Conservation (phyloP, 2,329 filamentous ascomycete species). For the Cryphonectria parasitica region DNA sequence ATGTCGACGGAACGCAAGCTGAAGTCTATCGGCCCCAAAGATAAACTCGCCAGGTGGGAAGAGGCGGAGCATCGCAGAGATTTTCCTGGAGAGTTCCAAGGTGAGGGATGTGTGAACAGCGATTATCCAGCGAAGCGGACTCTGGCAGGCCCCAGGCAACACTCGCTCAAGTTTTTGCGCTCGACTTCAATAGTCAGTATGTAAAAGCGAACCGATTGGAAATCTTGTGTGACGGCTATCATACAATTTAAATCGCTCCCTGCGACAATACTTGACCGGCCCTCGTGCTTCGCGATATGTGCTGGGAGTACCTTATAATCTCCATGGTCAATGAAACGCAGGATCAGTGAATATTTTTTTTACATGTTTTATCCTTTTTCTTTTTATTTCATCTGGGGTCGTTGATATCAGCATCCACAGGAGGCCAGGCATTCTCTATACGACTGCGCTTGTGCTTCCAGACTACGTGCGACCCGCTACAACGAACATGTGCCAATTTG, state of each 20-base stretch:
- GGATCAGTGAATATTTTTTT: background rate
- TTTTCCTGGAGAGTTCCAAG: background rate
- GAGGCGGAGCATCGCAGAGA: background rate
- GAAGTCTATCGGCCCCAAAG: background rate
- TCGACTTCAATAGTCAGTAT: background rate
- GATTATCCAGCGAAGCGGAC: background rate
- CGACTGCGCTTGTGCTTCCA: too few relatives aligned
- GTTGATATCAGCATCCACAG: background rate
- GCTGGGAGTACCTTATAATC: background rate
- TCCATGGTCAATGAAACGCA: background rate
- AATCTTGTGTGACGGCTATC: background rate
- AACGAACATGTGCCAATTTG: too few relatives aligned
- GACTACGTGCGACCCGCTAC: too few relatives aligned
- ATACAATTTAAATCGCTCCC: background rate
- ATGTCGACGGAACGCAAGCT: background rate
- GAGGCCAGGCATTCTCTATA: background rate
- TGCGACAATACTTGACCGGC: background rate
- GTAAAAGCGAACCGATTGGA: background rate
- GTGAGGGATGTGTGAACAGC: background rate
- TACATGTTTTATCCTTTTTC: background rate
- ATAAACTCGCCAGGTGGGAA: background rate
- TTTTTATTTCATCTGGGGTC: background rate
- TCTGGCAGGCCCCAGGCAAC: background rate
- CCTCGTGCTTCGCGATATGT: background rate
- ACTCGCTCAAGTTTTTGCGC: background rate